phyloP scores from a whole-genome alignment of 2,329 filamentous ascomycete species.

The Boeremia exigua region DNA sequence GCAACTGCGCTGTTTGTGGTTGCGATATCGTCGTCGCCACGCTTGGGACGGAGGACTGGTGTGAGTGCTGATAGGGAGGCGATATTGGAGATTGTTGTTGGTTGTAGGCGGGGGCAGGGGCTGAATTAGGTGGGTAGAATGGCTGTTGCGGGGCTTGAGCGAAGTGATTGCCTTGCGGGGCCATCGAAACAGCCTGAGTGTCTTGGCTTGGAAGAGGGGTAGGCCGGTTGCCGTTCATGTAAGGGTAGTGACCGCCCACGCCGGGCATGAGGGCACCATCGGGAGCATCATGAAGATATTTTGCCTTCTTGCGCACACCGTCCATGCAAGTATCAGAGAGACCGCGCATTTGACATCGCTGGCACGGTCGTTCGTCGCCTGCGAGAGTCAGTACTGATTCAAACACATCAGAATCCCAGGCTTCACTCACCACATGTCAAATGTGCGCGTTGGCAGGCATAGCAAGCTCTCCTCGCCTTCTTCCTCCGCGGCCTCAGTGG shows the following conservation, averaged over 20 bases:
- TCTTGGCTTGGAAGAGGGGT: constrained; percentile 38
- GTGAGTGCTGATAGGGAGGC: constrained; percentile 70
- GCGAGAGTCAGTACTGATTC: constrained; percentile 10
- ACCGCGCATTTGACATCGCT: constrained; percentile 91
- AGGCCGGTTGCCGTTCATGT: constrained; percentile 57
- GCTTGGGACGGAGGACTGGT: constrained; percentile 55
- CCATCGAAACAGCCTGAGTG: constrained; percentile 29
- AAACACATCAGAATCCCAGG: not conserved
- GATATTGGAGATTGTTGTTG: constrained; percentile 78
- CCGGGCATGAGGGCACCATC: constrained; percentile 89
- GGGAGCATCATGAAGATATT: constrained; percentile 96
- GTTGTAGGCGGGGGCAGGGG: constrained; percentile 58
- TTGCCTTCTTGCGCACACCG: constrained; percentile 97
- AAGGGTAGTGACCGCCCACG: constrained; percentile 72
- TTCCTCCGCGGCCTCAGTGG: constrained; percentile 87
- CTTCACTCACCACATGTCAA: constrained; percentile 89
- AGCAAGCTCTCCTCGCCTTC: constrained; percentile 94
- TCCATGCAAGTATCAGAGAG: constrained; percentile 92
- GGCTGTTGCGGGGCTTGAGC: constrained; percentile 44
- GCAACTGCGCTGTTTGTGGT: constrained; percentile 46
- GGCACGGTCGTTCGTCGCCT: constrained; percentile 96
- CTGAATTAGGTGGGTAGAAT: constrained; percentile 51
- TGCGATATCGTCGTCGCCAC: constrained; percentile 54
- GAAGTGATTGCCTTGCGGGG: constrained; percentile 53
- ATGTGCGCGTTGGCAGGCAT: constrained; percentile 95